Base-by-base conservation (phyloP, 495 filamentous ascomycete genomes). In the Neurospora tetrasperma region DNA sequence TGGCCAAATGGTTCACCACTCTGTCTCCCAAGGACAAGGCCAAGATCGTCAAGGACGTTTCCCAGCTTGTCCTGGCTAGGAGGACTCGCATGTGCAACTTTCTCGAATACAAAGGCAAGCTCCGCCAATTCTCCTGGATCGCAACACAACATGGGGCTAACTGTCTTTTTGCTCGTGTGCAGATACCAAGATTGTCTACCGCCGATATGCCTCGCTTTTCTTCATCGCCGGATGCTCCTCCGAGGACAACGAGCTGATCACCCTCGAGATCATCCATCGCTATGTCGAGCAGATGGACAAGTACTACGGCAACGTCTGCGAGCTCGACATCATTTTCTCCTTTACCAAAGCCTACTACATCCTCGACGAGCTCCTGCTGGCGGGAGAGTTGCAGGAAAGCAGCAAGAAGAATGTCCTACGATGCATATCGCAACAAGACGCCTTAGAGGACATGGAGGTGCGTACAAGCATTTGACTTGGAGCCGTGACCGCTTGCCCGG, bases 241-340 rank as follows among this genome's bases (percentile, higher is more conserved):
- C 18, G 93, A 91, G 70, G 96, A 98, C 79, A 99, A 99, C 85
- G 96, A 99, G 79, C 85, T 99, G 82, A 97, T 98, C 81, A 97
- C 93, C 42, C 91, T 99, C 75, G 96, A 99, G 82, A 93, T 98
- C 80, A 95, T 99, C 69, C 96, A 99, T 83, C 93, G 96, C 76
- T 98, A 98, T 81, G 96, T 98, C 69, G 96, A 99, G 82, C 96
- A 98, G 84, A 99, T 98, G 96, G 96, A 99, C 87, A 99, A 98
- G 81, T 99, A 98, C 86, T 99, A 99, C 80, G 96, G 96, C 81
- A 99, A 99, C 83, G 96, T 99, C 73, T 99, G 96, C 84, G 96
- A 99, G 85, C 86, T 99, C 82, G 96, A 99, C 87, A 85, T 99
- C 83, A 96, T 99, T 74, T 99, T 99, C 84, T 98, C 98, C 83